Evolutionary conservation across 305 asterid species (phyloP).

Genomic region (Fraxinus greggii): DNA sequence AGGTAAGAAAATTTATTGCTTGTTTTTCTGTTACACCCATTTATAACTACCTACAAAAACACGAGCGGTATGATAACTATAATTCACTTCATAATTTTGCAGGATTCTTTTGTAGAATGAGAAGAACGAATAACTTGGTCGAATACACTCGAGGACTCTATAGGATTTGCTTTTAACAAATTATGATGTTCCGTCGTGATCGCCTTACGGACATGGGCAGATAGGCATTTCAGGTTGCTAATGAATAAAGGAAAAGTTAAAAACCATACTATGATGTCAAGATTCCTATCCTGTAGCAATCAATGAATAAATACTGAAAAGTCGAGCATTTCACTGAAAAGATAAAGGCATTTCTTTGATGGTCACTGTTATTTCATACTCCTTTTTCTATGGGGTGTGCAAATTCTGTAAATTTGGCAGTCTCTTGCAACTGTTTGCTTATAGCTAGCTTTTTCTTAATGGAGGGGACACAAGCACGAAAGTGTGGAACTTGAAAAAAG

Average conservation of each 20-base stretch:
- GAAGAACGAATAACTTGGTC: background rate
- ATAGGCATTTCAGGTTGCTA: background rate
- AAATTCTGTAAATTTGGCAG: background rate
- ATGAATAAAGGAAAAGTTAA: conserved; percentile 16
- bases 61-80: background rate
- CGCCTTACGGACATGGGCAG: background rate
- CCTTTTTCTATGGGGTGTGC: background rate
- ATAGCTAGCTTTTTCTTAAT: background rate
- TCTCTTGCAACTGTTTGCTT: background rate
- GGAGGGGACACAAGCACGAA: background rate
- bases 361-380: background rate
- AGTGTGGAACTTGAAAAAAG: background rate
- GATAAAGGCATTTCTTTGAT: conserved; percentile 15
- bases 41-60: background rate
- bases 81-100: background rate
- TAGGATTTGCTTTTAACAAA: background rate
- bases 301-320: conserved; percentile 19
- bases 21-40: background rate
- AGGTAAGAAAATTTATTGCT: conserved; percentile 5
- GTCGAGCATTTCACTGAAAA: conserved; percentile 19
- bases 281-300: conserved; percentile 19
- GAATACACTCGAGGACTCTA: conserved; percentile 15
- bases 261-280: background rate
- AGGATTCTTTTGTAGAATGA: background rate
- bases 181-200: background rate